phyloP scores from a whole-genome alignment of 2,329 filamentous ascomycete genomes.

The Clarireedia hainanense region DNA sequence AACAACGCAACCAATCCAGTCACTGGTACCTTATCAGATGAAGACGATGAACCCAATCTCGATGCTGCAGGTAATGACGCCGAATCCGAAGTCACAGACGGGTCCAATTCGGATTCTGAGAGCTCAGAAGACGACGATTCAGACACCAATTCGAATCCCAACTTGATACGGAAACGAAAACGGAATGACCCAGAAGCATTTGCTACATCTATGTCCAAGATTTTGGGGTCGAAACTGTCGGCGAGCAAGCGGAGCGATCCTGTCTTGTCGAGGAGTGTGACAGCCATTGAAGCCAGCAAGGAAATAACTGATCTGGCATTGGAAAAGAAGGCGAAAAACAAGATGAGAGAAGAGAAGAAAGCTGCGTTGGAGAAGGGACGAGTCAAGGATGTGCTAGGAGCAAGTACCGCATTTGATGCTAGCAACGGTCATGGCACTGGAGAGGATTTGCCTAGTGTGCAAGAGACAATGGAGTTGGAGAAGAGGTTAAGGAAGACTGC shows the following conservation, averaged over 20 bases:
- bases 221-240: slow-evolving; percentile 82
- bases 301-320: slow-evolving; percentile 69
- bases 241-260: slow-evolving; percentile 77
- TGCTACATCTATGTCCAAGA: slow-evolving; percentile 87
- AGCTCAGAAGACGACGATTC: slow-evolving; percentile 28
- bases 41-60: slow-evolving; percentile 19
- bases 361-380: slow-evolving; percentile 77
- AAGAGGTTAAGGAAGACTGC: slow-evolving; percentile 77
- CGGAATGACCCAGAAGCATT: slow-evolving; percentile 89
- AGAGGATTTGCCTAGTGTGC: slow-evolving; percentile 39
- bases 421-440: slow-evolving; percentile 33
- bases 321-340: slow-evolving; percentile 71
- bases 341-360: slow-evolving; percentile 73
- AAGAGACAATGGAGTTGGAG: slow-evolving; percentile 61
- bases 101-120: slow-evolving; percentile 30
- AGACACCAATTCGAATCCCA: slow-evolving; percentile 35
- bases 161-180: slow-evolving; percentile 55
- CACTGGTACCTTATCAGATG: slow-evolving; percentile 20
- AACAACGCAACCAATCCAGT: slow-evolving; percentile 22
- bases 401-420: slow-evolving; percentile 44
- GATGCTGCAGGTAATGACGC: slow-evolving; percentile 13
- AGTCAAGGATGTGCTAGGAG: slow-evolving; percentile 74
- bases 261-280: slow-evolving; percentile 76
- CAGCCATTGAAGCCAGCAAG: slow-evolving; percentile 63
- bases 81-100: slow-evolving; percentile 31